Evolutionary conservation across 2,329 filamentous ascomycete genomes (phyloP).

Genomic region (Paecilomyces fulvus): DNA sequence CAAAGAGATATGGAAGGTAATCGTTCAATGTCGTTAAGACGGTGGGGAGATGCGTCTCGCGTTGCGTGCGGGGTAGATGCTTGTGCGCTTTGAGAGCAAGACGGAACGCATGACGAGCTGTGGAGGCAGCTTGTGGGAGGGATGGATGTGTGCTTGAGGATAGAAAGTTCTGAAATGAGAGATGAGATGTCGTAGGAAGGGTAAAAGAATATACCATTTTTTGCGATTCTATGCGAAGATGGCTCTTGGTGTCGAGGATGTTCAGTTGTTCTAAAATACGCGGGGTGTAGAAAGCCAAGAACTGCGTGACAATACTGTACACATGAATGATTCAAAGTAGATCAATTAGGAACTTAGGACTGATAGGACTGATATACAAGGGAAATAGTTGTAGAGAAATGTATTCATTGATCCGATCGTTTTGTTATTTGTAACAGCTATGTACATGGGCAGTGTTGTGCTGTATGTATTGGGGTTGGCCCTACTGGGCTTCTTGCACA

Average conservation of each 20-base stretch:
- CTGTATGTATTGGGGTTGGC: no score
- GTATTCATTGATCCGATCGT: not conserved
- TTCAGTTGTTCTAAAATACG: not conserved
- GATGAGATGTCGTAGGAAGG: conserved; percentile 80
- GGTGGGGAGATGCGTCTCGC: conserved; percentile 60
- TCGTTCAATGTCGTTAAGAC: conserved; percentile 61
- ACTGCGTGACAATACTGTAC: not conserved
- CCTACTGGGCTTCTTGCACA: no score
- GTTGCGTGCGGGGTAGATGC: conserved; percentile 63
- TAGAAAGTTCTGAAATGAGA: conserved; percentile 72
- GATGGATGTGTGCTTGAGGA: conserved; percentile 79
- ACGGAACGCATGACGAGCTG: conserved; percentile 72
- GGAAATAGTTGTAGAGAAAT: not conserved
- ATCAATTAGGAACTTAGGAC: not conserved
- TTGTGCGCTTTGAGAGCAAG: conserved; percentile 85
- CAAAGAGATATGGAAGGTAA: conserved; percentile 78
- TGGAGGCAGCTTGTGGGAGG: conserved; percentile 71
- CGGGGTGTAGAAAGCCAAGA: conserved; percentile 2
- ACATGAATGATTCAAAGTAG: not conserved
- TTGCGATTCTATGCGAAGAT: not conserved
- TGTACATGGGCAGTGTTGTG: no score
- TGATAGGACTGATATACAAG: not conserved
- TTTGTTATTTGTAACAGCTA: not conserved
- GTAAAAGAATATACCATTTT: conserved; percentile 82
- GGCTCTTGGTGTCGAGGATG: not conserved